Percentiles rank a stretch among this genome's conserved stretches.
phyloP scores from a whole-genome alignment of 176 grass and related monocot genomes.

The Thinopyrum elongatum region DNA sequence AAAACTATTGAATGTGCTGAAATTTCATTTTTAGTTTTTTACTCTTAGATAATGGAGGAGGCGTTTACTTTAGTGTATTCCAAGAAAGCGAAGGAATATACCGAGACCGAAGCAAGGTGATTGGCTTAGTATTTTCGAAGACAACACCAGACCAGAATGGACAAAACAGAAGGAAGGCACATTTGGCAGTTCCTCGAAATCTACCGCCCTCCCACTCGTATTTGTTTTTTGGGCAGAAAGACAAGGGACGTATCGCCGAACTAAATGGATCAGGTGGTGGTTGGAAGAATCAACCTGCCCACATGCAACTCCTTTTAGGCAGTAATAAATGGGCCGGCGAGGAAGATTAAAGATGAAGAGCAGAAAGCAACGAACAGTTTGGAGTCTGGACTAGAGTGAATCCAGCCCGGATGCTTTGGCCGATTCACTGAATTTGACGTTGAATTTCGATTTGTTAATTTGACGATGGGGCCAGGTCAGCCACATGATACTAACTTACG shows the following conservation, averaged over 20 bases:
- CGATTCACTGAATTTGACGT: background rate
- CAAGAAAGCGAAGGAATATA: conserved; percentile 22
- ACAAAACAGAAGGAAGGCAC: background rate
- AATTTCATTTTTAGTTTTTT: background rate
- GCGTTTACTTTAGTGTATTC: conserved; percentile 11
- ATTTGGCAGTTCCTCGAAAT: conserved; percentile 3
- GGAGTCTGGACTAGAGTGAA: background rate
- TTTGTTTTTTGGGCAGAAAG: background rate
- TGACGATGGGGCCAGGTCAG: background rate
- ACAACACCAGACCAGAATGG: background rate
- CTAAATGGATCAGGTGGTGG: background rate
- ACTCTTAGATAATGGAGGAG: background rate
- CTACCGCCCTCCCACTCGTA: background rate
- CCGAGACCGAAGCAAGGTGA: background rate
- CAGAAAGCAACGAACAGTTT: background rate
- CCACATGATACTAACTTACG: background rate
- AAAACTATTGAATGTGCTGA: background rate
- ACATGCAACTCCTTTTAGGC: background rate
- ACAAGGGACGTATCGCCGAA: background rate
- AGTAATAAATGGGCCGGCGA: background rate
- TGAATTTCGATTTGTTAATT: background rate
- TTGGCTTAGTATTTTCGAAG: background rate
- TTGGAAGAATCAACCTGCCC: background rate
- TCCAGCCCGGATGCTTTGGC: conserved; percentile 1
- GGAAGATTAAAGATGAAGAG: background rate